These are phyloP conservation scores for Coemansia sp. DNA, from an alignment of 192 early-diverging fungal species.

Conservation along the genomic window DNA sequence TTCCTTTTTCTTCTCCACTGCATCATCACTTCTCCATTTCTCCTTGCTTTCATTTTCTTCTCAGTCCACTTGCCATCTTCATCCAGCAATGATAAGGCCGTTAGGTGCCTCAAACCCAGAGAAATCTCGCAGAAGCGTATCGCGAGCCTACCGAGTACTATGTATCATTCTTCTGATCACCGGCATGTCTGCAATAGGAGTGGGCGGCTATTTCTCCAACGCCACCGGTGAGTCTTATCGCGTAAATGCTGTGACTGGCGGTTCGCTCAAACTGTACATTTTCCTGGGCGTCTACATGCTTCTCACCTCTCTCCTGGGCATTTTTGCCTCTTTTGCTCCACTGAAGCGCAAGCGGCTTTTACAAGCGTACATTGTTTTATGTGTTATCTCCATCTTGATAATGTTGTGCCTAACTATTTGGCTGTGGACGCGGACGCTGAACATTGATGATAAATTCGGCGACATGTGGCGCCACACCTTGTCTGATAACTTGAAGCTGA, in stretches of 20 bases:
- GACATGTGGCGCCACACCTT: slow-evolving; percentile 28
- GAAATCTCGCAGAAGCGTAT: not conserved
- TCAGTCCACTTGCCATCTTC: not conserved
- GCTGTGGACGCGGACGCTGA: slow-evolving; percentile 41
- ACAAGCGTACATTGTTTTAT: slow-evolving; percentile 12
- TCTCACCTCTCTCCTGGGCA: slow-evolving; percentile 12
- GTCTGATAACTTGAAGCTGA: slow-evolving; percentile 30
- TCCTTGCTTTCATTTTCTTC: not conserved
- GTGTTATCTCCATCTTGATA: slow-evolving; percentile 15
- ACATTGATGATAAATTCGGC: slow-evolving; percentile 27
- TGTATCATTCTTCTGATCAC: slow-evolving; percentile 2
- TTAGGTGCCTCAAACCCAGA: not conserved
- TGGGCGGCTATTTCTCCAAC: slow-evolving; percentile 29
- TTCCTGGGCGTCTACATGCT: slow-evolving; percentile 32
- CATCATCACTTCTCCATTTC: not conserved
- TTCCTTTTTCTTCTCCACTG: not conserved
- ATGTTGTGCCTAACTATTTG: slow-evolving; percentile 26
- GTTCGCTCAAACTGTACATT: slow-evolving; percentile 24
- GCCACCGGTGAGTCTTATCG: slow-evolving; percentile 18
- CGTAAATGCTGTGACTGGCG: slow-evolving; percentile 17
- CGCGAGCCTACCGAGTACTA: slow-evolving; percentile 10
- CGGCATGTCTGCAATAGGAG: slow-evolving; percentile 19
- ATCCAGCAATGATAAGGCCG: not conserved
- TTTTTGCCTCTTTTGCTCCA: slow-evolving; percentile 32
- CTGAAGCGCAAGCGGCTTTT: slow-evolving; percentile 24